Percentiles rank a stretch among this genome's conserved stretches.
Conservation (phyloP, 108 stramenopile species). For the Pseudonitzschia multiseries region DNA sequence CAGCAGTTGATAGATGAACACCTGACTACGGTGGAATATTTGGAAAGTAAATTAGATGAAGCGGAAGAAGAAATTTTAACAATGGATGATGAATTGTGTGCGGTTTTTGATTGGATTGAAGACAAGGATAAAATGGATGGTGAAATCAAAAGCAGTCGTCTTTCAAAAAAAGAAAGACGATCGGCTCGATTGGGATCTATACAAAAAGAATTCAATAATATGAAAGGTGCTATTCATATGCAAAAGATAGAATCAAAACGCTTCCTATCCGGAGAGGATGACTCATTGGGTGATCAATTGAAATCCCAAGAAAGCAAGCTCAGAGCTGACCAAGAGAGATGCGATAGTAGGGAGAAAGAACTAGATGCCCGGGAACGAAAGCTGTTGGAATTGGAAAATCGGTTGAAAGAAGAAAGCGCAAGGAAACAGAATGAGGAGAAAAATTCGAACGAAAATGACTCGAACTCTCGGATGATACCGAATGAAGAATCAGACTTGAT, state of each 20-base stretch:
- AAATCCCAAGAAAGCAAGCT: conserved; percentile 9
- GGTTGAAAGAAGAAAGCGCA: not conserved
- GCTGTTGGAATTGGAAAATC: conserved; percentile 13
- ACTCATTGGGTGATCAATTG: conserved; percentile 14
- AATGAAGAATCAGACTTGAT: not conserved
- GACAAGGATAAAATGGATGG: not conserved
- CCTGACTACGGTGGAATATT: conserved; percentile 21
- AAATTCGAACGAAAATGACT: not conserved
- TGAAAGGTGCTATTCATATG: not conserved
- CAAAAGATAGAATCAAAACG: conserved; percentile 10
- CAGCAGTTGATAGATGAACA: conserved; percentile 26
- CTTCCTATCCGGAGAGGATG: not conserved
- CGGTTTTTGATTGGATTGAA: not conserved
- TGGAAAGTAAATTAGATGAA: conserved; percentile 23
- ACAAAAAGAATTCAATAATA: not conserved
- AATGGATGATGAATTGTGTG: conserved; percentile 26
- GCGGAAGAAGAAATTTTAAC: conserved; percentile 29
- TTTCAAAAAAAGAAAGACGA: not conserved
- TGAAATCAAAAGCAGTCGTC: not conserved
- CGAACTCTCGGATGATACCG: not conserved
- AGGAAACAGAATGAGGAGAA: not conserved
- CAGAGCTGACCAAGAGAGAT: conserved; percentile 9
- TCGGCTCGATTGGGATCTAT: conserved; percentile 6
- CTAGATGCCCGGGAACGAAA: conserved; percentile 19
- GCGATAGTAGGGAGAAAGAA: conserved; percentile 13